These are phyloP conservation scores for Phoma sp. DNA, from an alignment of 2,329 filamentous ascomycete species.

Conservation along the genomic window DNA sequence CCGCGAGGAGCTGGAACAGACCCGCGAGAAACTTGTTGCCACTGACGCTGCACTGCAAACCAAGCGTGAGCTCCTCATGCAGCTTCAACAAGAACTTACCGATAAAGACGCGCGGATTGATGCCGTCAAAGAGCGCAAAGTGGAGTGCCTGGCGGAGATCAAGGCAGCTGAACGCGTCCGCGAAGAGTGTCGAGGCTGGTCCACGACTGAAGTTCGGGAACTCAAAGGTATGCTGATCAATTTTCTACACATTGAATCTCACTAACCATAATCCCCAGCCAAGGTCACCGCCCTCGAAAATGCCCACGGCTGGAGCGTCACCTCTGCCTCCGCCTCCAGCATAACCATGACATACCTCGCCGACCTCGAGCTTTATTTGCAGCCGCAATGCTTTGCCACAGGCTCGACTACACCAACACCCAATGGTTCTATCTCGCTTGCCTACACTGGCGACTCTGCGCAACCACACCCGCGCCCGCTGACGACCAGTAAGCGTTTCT, in stretches of 20 bases:
- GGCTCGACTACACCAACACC: constrained; percentile 48
- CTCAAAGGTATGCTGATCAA: constrained; percentile 70
- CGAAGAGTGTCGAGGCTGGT: constrained; percentile 91
- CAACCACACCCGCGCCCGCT: constrained; percentile 62
- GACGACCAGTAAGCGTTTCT: constrained; percentile 75
- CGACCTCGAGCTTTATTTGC: constrained; percentile 77
- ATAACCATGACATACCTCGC: constrained; percentile 78
- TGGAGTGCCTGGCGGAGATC: constrained; percentile 75
- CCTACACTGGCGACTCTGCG: constrained; percentile 70
- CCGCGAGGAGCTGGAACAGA: constrained; percentile 75
- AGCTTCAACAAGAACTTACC: constrained; percentile 71
- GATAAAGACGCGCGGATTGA: constrained; percentile 72
- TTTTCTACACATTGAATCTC: background rate
- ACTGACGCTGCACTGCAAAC: constrained; percentile 73
- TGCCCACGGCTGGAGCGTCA: constrained; percentile 75
- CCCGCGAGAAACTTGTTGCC: constrained; percentile 71
- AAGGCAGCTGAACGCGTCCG: constrained; percentile 81
- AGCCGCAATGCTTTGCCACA: constrained; percentile 67
- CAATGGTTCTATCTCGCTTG: constrained; percentile 67
- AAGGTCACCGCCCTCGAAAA: constrained; percentile 72
- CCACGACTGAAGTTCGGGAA: constrained; percentile 76
- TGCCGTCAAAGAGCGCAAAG: constrained; percentile 70
- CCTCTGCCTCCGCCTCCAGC: constrained; percentile 62
- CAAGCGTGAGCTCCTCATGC: constrained; percentile 72
- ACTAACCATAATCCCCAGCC: constrained; percentile 60